Evolutionary conservation across 2,329 filamentous ascomycete species (phyloP).

Genomic region (Calonectria montana): DNA sequence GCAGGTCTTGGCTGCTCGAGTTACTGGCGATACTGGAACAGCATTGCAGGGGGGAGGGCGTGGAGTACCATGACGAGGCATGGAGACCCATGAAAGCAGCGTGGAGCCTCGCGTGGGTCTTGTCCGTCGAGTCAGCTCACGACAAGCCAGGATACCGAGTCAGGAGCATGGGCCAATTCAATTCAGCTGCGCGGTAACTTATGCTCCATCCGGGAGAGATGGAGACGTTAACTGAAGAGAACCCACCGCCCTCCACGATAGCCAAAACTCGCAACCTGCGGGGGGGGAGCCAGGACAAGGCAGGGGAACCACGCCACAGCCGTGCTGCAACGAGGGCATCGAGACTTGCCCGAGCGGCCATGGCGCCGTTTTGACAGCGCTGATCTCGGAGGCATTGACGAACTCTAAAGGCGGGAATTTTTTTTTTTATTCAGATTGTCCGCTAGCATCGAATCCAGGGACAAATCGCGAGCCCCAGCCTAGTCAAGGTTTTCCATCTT

Average conservation of each 20-base stretch:
- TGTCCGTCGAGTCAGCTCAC: conserved; percentile 13
- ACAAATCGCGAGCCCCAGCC: not conserved
- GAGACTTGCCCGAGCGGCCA: not conserved
- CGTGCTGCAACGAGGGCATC: not conserved
- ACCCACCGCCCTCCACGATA: not conserved
- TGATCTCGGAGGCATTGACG: conserved; percentile 7
- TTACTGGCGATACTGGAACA: not conserved
- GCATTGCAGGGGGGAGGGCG: not conserved
- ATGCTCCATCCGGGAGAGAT: not conserved
- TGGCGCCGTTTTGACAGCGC: conserved; percentile 5
- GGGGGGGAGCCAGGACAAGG: not conserved
- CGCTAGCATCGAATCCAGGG: conserved; percentile 5
- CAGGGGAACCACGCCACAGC: conserved; percentile 4
- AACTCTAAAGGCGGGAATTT: conserved; percentile 1
- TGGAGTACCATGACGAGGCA: conserved; percentile 11
- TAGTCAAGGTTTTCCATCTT: not conserved
- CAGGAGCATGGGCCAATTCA: conserved; percentile 8
- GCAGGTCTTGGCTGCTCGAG: not conserved
- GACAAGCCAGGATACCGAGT: conserved; percentile 15
- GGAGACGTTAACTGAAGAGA: not conserved
- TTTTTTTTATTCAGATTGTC: not conserved
- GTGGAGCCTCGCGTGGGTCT: conserved; percentile 1
- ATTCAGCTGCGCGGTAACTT: conserved; percentile 3
- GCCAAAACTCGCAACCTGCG: not conserved
- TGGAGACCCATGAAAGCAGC: not conserved